Base-by-base conservation (phyloP, 1,284 basidiomycete species). In the Trichosporon sp. region DNA sequence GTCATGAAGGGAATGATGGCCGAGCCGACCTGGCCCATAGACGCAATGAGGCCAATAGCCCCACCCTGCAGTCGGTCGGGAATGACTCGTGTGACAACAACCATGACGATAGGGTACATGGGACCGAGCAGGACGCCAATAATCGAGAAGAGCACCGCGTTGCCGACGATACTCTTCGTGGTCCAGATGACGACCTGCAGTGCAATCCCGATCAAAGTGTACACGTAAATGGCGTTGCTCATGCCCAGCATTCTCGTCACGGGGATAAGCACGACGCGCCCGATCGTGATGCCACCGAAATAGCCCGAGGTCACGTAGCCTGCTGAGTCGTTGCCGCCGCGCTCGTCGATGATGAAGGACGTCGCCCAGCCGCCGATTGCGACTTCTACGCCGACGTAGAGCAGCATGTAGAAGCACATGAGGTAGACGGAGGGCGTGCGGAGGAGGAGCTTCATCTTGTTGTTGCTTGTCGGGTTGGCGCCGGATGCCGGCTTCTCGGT, bases 101-200 rank as follows among this genome's bases (percentile, higher is more conserved):
- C 72, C 72, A 78, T 75, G n/a, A 85, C 83, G 63, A 88, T 86
- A 0, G 87, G 87, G 71, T 86, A 89, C 81, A 88, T 85, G 0
- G 87, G 87, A 0, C 78, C 80, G 11, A 81, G 68, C 34, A 76
- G 62, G 44, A 82, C 61, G 40, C 88, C 87, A 60, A 87, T 80
- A 59, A 87, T 71, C 3, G 86, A 82, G 40, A 86, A 84, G 4
- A 86, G 84, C 7, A 88, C 77, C 0, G 86, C 87, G 72, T 85
- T 84, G 25, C 84, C 85, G 37, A 87, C 77, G 23, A 88, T 77
- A 4, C 84, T 85, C 21, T 85, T 84, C 1, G 86, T 84, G 25
- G 86, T 82, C 88, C 88, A 89, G 37, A 89, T 80, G 31, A 86
- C 80, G 16, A 87, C 72, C 70, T 88, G 85, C 25, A 89, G 81